Evolutionary conservation across 1,284 basidiomycete species (phyloP).

Genomic region (Moesziomyces sp.): DNA sequence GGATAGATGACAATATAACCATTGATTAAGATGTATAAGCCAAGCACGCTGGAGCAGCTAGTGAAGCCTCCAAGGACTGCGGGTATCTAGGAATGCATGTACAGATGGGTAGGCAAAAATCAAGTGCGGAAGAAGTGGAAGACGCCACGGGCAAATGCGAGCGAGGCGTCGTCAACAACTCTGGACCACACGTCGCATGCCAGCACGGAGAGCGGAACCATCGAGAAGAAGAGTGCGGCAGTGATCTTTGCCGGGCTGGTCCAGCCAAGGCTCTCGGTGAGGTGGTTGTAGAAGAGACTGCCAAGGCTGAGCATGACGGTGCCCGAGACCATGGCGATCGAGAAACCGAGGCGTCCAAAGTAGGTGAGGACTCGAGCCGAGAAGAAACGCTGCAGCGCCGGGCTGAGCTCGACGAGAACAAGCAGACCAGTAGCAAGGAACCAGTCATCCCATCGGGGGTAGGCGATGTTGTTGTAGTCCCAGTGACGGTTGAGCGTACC

Average conservation of each 20-base stretch:
- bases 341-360: slow-evolving; percentile 52
- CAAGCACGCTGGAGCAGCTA: background rate
- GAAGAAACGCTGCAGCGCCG: slow-evolving; percentile 34
- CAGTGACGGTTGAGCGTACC: slow-evolving; percentile 48
- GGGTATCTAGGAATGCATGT: slow-evolving; percentile 10
- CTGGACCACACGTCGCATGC: slow-evolving; percentile 47
- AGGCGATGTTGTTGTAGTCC: slow-evolving; percentile 42
- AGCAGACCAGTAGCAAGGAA: slow-evolving; percentile 49
- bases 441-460: slow-evolving; percentile 58
- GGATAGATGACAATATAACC: no score
- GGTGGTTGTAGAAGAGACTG: slow-evolving; percentile 38
- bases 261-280: slow-evolving; percentile 33
- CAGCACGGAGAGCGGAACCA: slow-evolving; percentile 49
- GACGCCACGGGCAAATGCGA: slow-evolving; percentile 40
- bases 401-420: slow-evolving; percentile 49
- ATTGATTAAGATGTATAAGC: no score
- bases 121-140: slow-evolving; percentile 46
- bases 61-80: background rate
- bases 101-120: background rate
- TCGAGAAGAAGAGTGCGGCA: slow-evolving; percentile 45
- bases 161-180: slow-evolving; percentile 44
- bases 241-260: slow-evolving; percentile 37
- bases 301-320: slow-evolving; percentile 55
- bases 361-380: slow-evolving; percentile 30
- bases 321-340: slow-evolving; percentile 50